Evolutionary conservation across 768 basidiomycete species (phyloP).

Genomic region (Pisolithus sp.): DNA sequence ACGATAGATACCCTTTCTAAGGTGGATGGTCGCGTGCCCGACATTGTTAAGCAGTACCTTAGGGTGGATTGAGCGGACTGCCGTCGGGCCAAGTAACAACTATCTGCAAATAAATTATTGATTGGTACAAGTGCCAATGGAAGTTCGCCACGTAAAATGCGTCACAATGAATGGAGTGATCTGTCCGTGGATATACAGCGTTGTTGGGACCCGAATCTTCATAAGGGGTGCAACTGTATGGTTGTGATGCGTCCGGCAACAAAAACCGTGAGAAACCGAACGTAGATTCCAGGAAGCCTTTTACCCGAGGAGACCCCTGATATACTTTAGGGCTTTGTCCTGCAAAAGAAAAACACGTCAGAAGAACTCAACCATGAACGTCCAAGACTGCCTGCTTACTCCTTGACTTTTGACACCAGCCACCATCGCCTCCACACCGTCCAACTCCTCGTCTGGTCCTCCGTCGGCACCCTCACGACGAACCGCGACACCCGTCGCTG

Average conservation of each 20-base stretch:
- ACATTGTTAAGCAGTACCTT: conserved; percentile 13
- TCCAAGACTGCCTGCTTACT: conserved; percentile 36
- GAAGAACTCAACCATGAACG: conserved; percentile 3
- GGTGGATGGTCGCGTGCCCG: conserved; percentile 14
- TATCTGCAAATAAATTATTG: too few relatives aligned
- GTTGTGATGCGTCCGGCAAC: too few relatives aligned
- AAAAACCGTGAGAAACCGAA: too few relatives aligned
- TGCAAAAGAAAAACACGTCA: conserved; percentile 22
- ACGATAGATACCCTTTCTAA: conserved; percentile 14
- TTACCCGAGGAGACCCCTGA: conserved; percentile 52
- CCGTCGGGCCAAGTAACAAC: too few relatives aligned
- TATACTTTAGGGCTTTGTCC: conserved; percentile 70
- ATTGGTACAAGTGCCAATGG: too few relatives aligned
- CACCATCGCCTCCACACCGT: conserved; percentile 67
- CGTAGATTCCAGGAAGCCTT: too few relatives aligned
- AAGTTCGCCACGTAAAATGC: too few relatives aligned
- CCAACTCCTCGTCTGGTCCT: conserved; percentile 31
- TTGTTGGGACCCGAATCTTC: too few relatives aligned
- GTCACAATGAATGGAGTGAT: too few relatives aligned
- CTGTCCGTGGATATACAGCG: too few relatives aligned
- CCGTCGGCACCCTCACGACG: conserved; percentile 20
- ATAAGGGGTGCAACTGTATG: too few relatives aligned
- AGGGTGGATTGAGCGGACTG: not conserved
- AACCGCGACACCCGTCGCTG: conserved; percentile 40
- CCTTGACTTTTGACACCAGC: conserved; percentile 69